A percentile compares a stretch with the other conserved stretches of the same genome.
Conservation (phyloP, 345 rosid genomes). For the Populus alba region DNA sequence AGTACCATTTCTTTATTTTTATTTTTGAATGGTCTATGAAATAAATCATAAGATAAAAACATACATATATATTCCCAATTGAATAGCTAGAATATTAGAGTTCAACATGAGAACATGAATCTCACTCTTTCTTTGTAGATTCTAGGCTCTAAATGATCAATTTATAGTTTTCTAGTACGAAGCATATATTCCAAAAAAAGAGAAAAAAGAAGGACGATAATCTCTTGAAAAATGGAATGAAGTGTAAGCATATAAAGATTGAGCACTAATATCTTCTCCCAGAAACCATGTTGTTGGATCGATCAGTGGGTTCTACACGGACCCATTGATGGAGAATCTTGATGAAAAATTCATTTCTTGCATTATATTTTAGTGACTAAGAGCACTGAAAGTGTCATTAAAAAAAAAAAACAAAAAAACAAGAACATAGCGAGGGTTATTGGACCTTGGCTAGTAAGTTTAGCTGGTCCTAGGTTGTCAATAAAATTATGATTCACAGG, state of each 20-base stretch:
- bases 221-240: neutral
- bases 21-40: no score
- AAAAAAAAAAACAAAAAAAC: no score
- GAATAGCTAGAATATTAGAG: neutral
- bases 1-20: no score
- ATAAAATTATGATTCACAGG: no score
- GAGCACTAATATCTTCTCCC: neutral
- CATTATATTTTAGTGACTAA: no score
- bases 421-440: no score
- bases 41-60: neutral
- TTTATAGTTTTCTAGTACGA: neutral
- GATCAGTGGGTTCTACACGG: neutral
- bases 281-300: neutral
- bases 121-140: neutral
- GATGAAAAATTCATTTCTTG: no score
- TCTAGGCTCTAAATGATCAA: no score
- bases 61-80: neutral
- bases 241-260: neutral
- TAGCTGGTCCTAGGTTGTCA: no score
- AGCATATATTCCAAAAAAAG: neutral
- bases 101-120: neutral
- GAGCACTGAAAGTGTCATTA: no score
- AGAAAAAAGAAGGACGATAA: neutral
- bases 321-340: no score
- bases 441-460: no score